phyloP scores from a whole-genome alignment of 345 rosid genomes.

The Gossypium herbaceum region DNA sequence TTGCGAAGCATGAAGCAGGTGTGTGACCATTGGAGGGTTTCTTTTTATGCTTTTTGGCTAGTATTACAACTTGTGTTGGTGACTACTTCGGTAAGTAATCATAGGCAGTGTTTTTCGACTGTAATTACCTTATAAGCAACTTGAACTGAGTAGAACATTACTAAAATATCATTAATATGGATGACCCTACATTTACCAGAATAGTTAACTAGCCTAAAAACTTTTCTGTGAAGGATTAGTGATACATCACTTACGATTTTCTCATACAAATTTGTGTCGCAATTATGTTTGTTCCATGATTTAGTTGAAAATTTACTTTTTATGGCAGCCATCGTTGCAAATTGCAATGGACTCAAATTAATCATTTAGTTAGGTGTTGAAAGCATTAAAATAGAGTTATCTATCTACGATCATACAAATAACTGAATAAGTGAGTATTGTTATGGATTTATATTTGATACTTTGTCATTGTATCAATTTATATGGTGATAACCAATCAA shows the following conservation, averaged over 20 bases:
- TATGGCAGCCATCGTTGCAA: not conserved
- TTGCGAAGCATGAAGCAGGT: too few species aligned
- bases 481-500: too few species aligned
- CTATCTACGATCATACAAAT: not conserved
- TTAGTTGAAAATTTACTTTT: not conserved
- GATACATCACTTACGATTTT: not conserved
- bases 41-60: not conserved
- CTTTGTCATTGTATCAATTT: too few species aligned
- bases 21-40: too few species aligned
- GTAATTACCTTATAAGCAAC: not conserved
- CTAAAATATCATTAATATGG: not conserved
- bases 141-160: not conserved
- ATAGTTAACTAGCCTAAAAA: not conserved
- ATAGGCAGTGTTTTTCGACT: not conserved
- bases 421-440: too few species aligned
- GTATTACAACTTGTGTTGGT: not conserved
- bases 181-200: not conserved
- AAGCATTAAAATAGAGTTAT: not conserved
- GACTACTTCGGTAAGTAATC: not conserved
- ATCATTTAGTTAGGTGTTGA: not conserved
- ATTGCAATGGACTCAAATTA: not conserved
- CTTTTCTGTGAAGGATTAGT: not conserved
- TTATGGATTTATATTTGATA: too few species aligned
- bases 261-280: not conserved
- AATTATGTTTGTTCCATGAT: not conserved